phyloP scores from a whole-genome alignment of 78 protist species.

The Pigoraptor vietnamica region DNA sequence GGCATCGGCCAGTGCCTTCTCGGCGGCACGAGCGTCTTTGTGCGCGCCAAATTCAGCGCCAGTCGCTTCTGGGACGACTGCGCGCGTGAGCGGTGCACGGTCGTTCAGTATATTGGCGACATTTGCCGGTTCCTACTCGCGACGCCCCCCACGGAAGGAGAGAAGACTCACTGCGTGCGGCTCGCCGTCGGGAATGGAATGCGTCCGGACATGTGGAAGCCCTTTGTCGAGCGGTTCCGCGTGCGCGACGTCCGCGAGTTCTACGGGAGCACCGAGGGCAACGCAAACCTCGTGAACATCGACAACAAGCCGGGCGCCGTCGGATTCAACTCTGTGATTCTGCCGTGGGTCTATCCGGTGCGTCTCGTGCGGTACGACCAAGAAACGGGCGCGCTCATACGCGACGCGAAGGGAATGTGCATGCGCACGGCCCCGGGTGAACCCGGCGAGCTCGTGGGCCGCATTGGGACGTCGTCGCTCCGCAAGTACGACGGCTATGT shows the following conservation, averaged over 20 bases:
- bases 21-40: background rate
- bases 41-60: constrained; percentile 34
- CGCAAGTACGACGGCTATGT: constrained; percentile 37
- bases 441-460: constrained; percentile 35
- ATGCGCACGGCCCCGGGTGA: background rate
- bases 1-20: constrained; percentile 2
- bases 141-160: constrained; percentile 8
- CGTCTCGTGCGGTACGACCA: constrained; percentile 1
- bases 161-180: constrained; percentile 21
- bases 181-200: constrained; percentile 61
- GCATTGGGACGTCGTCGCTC: background rate
- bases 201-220: constrained; percentile 48
- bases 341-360: background rate
- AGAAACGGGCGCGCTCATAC: background rate
- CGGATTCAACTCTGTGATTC: constrained; percentile 8
- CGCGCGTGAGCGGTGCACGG: background rate
- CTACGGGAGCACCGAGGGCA: constrained; percentile 54
- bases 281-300: background rate
- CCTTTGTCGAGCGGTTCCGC: constrained; percentile 19
- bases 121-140: constrained; percentile 37
- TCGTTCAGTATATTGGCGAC: constrained; percentile 58
- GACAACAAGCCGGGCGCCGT: background rate
- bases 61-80: constrained; percentile 19
- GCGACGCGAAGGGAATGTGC: constrained; percentile 32
- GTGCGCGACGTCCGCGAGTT: constrained; percentile 30